Base-by-base conservation (phyloP, 495 filamentous ascomycete genomes). In the Letharia columbiana region DNA sequence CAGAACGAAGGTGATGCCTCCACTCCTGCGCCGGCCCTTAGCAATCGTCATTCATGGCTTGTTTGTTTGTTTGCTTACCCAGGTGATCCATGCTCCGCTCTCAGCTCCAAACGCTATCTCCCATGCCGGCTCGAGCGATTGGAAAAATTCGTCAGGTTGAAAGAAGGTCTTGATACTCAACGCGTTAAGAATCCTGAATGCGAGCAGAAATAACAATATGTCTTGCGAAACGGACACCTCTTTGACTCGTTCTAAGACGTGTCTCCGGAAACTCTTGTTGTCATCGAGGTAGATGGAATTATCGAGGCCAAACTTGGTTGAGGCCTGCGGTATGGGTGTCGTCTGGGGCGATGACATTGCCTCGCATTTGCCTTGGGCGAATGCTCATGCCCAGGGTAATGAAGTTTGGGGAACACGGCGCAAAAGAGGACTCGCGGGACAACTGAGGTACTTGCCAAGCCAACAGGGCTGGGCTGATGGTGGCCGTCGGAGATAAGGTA, bases 141-240 rank as follows among this genome's bases (percentile, higher is more conserved):
- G 94, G 69, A 92, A 99, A 79, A 90, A 98, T 75, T 99, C 94
- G 78, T 99, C 94, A n/a, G 94, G 94, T 75, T 99, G 94, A 79
- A 99, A 99, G 75, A 96, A 99, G n/a, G 94, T 98, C 60, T 85
- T 81, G 49, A 95, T 79, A 60, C 79, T 84, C 64, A 96, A 79
- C n/a, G 92, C 87, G 77, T 98, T 97, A 73, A 91, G 72, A 61
- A 96, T 82, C 63, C 94, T 91, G 60, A 97, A 82, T 17, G 83
- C 83, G 64, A 96, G 70, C 31, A 97, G 84, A 50, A 85, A 79
- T 50, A 84, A 77, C 61, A 90, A 79, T 64, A 87, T 76, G 61
- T 77, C 74, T 45, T 66, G 71, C 44, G 72, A 60, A 10, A 59
- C 69, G 28, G 69, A 59, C 37, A 59, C 61, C 40, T 68, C 44